Evolutionary conservation across 371 early-diverging fungal genomes (phyloP), one percentile per base, ranked within the genome.

Genomic region (Mucor irregularis): DNA sequence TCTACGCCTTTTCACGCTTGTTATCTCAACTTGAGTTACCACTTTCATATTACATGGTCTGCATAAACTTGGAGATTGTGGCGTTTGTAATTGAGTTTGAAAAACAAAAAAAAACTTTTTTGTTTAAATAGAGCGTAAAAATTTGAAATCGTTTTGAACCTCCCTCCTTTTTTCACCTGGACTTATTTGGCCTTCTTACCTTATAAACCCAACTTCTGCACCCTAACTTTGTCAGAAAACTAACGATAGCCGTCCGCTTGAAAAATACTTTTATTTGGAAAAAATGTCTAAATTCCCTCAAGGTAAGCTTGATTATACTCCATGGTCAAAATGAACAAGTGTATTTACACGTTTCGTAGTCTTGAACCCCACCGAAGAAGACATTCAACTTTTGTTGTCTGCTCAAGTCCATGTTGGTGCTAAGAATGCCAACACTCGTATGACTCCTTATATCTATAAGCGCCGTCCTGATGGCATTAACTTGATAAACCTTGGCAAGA

Each of bases 401-500:
- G 97, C 98, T 73, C 92, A 95, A 84, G 83, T 86, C 56, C 92
- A 93, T 85, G 78, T 93, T 75, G 93, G 94, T 64, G 71, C 90
- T 71, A 95, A 96, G 91, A 97, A 97, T 83, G 74, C 80, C 66
- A 92, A 93, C 78, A 79, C 83, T 64, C 83, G 86, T 75, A 97
- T 97, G 98, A 64, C 78, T 53, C 86, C 91, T 57, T 97, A 97
- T 86, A 85, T 95, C 68, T 91, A 81, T 84, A 95, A 95, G 88
- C 92, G 95, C 74, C 91, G 98, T 65, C 80, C 86, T 64, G 98
- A 97, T 84, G 93, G 95, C 61, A 71, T 97, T 78, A 83, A 96
- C 90, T 84, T 99, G 78, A 95, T 99, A 86, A 96, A 99, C 90
- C 82, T 98, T 53, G 91, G 91, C 71, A 97, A 98, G 88, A 98